These are phyloP conservation scores for Magnusiomyces paraingens DNA, from an alignment of 1,139 yeast genomes.

Conservation along the genomic window DNA sequence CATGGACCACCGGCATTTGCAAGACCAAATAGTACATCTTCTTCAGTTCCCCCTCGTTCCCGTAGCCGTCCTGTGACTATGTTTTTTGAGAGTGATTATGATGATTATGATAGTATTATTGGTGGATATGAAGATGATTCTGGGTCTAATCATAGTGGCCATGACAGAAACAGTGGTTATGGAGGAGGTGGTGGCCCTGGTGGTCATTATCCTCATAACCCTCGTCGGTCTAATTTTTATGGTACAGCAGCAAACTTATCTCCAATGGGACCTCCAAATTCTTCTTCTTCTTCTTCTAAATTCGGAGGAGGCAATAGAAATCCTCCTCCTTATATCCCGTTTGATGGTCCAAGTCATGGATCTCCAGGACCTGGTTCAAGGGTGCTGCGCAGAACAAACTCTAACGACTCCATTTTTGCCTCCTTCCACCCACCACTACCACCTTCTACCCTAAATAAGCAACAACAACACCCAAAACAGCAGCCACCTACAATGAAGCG, in stretches of 20 bases:
- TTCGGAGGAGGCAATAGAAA: too few relatives aligned
- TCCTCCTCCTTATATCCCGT: background rate
- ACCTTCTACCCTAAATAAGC: too few relatives aligned
- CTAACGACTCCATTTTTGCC: conserved; percentile 14
- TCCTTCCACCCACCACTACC: background rate
- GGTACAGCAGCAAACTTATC: background rate
- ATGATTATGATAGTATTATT: conserved; percentile 2
- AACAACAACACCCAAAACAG: background rate
- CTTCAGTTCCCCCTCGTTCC: conserved; percentile 5
- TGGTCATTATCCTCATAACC: too few relatives aligned
- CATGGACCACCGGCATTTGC: background rate
- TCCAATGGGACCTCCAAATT: background rate
- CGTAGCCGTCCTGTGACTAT: conserved; percentile 9
- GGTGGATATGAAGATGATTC: too few relatives aligned
- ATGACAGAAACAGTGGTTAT: too few relatives aligned
- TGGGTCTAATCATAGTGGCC: too few relatives aligned
- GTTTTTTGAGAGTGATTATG: conserved; percentile 5
- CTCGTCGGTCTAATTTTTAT: too few relatives aligned
- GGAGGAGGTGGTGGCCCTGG: too few relatives aligned
- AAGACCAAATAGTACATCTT: background rate
- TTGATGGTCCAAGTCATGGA: background rate
- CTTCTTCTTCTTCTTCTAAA: too few relatives aligned
- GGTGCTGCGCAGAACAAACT: conserved; percentile 10
- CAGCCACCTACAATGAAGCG: background rate
- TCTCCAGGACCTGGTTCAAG: background rate